Base-by-base conservation (phyloP, 805 yeast genomes). In the Cyberlindnera meyerae region DNA sequence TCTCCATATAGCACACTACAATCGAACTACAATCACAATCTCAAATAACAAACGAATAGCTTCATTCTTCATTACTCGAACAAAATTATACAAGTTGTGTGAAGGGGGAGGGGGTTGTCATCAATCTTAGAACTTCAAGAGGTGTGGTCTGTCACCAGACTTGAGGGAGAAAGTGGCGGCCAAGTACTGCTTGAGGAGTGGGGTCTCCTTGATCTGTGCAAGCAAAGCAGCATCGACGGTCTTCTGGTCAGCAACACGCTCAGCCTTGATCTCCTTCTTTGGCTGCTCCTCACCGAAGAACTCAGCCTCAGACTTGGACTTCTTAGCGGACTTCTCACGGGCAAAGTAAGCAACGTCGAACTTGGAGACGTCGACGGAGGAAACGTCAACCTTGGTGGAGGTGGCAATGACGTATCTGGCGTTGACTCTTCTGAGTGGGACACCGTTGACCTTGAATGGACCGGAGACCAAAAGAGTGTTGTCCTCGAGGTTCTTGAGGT, bases 381-480 rank as follows among this genome's bases (percentile, higher is more conserved):
- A 75, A 55, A 90, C 82, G 54, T 78, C 70, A 61, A 93, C 84
- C 68, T 77, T 72, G 72, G 98, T 93, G 57, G 96, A 87, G 65
- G 98, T 90, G 62, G 97, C 97, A 73, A 90, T 90, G 59, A 93
- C 98, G 75, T 90, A 93, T 72, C 96, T 86, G 60, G 97, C 82
- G 71, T 90, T 93, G 59, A 90, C 97, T 79, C 97, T 86, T 83
- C 97, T 88, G 70, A 90, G 79, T 69, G 98, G 97, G 57, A 90
- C 98, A 77, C 98, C 98, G 76, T 90, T 90, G 63, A 90, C 86
- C 81, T 93, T 90, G 95, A 90, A 93, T 62, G 98, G 98, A 68
- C 98, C 98, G 47, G 96, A 74, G 50, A 90, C 96, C 65, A 90
- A 83, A 62, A 90, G 76, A 52, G 97, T 90, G 87, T 87, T 86